A percentile compares a stretch with the other conserved stretches of the same genome.
Conservation (phyloP, 225 moss, liverwort and hornwort species). For the Bryoerythrophyllum caledonicum region DNA sequence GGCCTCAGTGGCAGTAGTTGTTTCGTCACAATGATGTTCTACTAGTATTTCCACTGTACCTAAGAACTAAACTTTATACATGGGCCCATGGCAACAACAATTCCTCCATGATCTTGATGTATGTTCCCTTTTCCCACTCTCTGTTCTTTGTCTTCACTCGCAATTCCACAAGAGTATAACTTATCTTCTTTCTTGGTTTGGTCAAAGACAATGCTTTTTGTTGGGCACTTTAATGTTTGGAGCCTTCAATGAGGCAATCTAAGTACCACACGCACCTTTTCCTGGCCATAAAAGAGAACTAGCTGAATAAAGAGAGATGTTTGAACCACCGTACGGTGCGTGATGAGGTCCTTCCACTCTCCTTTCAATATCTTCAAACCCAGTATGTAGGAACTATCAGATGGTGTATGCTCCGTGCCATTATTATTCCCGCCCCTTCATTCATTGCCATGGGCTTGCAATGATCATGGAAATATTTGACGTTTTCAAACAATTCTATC, state of each 20-base stretch:
- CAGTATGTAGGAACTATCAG: background rate
- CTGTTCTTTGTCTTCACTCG: slow-evolving; percentile 17
- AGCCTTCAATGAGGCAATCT: slow-evolving; percentile 25
- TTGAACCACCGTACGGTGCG: background rate
- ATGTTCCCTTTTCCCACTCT: background rate
- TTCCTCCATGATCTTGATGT: slow-evolving; percentile 18
- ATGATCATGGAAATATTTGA: slow-evolving; percentile 27
- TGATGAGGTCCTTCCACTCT: slow-evolving; percentile 6
- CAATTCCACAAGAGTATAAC: background rate
- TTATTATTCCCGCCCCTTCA: slow-evolving; percentile 20
- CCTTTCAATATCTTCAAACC: background rate
- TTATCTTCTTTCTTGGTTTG: background rate
- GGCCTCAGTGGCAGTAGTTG: background rate
- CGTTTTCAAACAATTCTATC: slow-evolving; percentile 24
- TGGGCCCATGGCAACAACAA: slow-evolving; percentile 18
- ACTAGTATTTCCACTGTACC: background rate
- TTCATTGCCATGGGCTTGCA: slow-evolving; percentile 23
- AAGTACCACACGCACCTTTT: slow-evolving; percentile 13
- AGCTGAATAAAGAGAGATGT: slow-evolving; percentile 1
- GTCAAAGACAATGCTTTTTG: slow-evolving; percentile 11
- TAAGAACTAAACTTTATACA: slow-evolving; percentile 4
- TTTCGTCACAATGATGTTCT: slow-evolving; percentile 22
- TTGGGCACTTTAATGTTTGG: slow-evolving; percentile 23
- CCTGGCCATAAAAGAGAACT: background rate
- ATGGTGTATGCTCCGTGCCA: slow-evolving; percentile 12